phyloP scores from a whole-genome alignment of 495 filamentous ascomycete species.

The Neurospora sp. region DNA sequence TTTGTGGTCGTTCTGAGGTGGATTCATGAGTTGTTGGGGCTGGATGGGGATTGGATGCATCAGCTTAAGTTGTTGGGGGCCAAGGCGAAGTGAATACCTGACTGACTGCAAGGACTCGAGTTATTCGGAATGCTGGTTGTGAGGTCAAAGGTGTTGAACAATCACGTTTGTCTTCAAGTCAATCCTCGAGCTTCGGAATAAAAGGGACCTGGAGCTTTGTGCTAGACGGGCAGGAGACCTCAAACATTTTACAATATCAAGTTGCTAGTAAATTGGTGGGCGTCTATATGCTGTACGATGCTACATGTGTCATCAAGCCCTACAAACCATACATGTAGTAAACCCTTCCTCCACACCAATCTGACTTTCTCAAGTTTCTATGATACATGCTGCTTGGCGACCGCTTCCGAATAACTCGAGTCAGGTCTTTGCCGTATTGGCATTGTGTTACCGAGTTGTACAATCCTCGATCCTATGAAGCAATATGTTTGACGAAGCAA shows the following conservation, averaged over 20 bases:
- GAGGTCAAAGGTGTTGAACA: background rate
- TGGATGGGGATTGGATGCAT: slow-evolving; percentile 8
- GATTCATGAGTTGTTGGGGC: slow-evolving; percentile 13
- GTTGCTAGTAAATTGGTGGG: background rate
- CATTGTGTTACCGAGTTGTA: background rate
- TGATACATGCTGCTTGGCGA: background rate
- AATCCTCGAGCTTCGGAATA: background rate
- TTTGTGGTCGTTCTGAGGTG: slow-evolving; percentile 14
- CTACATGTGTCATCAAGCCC: background rate
- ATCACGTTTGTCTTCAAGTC: background rate
- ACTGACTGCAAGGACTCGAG: background rate
- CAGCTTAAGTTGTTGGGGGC: slow-evolving; percentile 6
- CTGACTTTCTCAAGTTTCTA: background rate
- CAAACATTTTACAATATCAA: background rate
- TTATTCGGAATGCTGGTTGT: background rate
- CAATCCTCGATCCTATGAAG: background rate
- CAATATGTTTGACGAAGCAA: background rate
- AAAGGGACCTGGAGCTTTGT: background rate
- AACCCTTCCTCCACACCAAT: background rate
- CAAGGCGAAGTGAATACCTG: slow-evolving; percentile 6
- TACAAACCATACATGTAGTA: background rate
- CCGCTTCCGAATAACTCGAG: background rate
- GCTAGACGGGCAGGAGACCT: background rate
- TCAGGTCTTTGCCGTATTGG: background rate
- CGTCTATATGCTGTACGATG: background rate